phyloP scores from a whole-genome alignment of 352 stramenopile genomes.

The Pythium insidiosum region DNA sequence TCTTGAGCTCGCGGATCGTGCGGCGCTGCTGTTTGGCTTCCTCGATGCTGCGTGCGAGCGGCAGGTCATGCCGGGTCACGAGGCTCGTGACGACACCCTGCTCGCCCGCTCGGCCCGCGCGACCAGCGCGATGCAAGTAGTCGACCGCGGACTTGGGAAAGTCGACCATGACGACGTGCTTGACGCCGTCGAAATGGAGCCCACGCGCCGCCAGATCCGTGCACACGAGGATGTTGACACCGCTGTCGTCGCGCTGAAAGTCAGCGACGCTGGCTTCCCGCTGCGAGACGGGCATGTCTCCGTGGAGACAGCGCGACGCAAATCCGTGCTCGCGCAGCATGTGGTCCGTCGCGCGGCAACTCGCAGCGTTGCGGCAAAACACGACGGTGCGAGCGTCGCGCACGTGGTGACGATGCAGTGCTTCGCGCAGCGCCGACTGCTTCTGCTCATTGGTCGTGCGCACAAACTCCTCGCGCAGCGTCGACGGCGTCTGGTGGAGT shows the following conservation, averaged over 20 bases:
- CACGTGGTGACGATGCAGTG: conserved; percentile 30
- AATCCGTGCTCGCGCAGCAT: conserved; percentile 78
- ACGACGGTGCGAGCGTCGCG: conserved; percentile 51
- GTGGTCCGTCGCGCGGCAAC: conserved; percentile 70
- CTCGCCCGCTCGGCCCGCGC: conserved; percentile 53
- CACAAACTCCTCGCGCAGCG: conserved; percentile 60
- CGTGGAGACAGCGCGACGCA: conserved; percentile 55
- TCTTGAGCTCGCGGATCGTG: conserved; percentile 43
- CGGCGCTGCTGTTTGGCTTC: conserved; percentile 53
- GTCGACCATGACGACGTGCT: conserved; percentile 91
- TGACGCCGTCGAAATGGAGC: conserved; percentile 86
- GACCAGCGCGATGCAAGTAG: conserved; percentile 89
- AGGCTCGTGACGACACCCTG: conserved; percentile 62
- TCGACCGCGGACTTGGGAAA: conserved; percentile 90
- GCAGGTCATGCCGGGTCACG: conserved; percentile 64
- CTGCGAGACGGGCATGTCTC: conserved; percentile 52
- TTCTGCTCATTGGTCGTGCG: conserved; percentile 53
- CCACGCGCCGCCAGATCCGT: conserved; percentile 91
- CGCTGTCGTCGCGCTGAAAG: conserved; percentile 25
- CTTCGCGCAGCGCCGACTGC: conserved; percentile 58
- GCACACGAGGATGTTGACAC: conserved; percentile 81
- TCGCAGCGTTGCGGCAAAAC: conserved; percentile 70
- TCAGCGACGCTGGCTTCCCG: conserved; percentile 49
- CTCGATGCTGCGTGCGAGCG: conserved; percentile 51
- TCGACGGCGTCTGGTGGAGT: conserved; percentile 57